Conservation (phyloP, 805 yeast genomes). For the Kuraishia piskuri region DNA sequence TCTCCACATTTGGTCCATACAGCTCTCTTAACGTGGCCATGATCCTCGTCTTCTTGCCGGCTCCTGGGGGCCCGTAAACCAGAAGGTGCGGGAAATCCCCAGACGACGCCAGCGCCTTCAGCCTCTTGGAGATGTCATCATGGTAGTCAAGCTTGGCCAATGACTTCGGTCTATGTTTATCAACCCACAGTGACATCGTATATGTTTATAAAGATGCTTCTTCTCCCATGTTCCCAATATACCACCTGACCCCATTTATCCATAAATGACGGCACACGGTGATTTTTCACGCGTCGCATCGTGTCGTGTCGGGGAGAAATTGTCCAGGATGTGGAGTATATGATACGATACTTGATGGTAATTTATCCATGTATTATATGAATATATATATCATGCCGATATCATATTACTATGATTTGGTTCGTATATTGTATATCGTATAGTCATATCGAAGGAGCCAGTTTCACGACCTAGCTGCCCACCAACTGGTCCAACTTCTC, state of each 20-base stretch:
- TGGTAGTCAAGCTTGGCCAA: constrained; percentile 64
- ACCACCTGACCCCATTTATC: too few relatives aligned
- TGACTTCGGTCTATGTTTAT: constrained; percentile 75
- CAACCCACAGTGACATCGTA: constrained; percentile 92
- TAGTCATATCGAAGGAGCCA: background rate
- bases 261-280: background rate
- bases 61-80: constrained; percentile 93
- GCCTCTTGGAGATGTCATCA: constrained; percentile 48
- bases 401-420: too few relatives aligned
- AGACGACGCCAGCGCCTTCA: constrained; percentile 53
- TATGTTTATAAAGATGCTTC: too few relatives aligned
- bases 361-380: too few relatives aligned
- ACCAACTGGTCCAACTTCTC: constrained; percentile 15
- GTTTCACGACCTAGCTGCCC: background rate
- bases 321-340: background rate
- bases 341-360: too few relatives aligned
- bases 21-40: constrained; percentile 70
- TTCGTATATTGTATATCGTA: background rate
- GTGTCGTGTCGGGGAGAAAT: background rate
- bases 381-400: too few relatives aligned
- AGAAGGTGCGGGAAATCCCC: constrained; percentile 92
- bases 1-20: constrained; percentile 77
- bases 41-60: constrained; percentile 93
- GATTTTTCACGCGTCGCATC: background rate
- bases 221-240: too few relatives aligned